Evolutionary conservation across 805 yeast genomes (phyloP).

Genomic region (Yamadazyma philogaea): DNA sequence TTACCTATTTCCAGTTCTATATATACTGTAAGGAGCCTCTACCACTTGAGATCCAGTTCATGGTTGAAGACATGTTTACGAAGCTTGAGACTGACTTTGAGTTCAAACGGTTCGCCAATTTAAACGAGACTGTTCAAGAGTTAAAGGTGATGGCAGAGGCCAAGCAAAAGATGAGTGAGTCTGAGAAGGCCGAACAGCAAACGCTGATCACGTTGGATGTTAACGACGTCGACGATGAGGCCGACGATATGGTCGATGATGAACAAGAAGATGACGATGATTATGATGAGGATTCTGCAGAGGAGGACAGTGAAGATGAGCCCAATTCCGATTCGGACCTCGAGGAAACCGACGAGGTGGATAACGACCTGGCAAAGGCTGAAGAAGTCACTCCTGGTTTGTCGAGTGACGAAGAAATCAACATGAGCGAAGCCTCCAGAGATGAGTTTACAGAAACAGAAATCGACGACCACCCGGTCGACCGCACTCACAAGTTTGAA

Average conservation of each 20-base stretch:
- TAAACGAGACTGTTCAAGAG: constrained; percentile 42
- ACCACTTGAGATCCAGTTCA: constrained; percentile 60
- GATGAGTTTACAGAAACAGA: constrained; percentile 15
- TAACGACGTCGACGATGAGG: constrained; percentile 21
- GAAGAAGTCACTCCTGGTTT: constrained; percentile 18
- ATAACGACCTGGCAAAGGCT: constrained; percentile 17
- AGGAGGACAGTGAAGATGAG: constrained; percentile 11
- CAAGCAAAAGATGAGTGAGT: constrained; percentile 7
- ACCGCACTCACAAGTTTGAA: constrained; percentile 31
- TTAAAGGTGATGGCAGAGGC: constrained; percentile 24
- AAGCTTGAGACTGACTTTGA: constrained; percentile 24
- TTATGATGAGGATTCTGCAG: constrained; percentile 16
- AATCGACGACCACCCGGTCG: constrained; percentile 15
- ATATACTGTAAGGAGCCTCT: constrained; percentile 60
- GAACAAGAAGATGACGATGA: constrained; percentile 23
- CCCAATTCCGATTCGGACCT: constrained; percentile 5
- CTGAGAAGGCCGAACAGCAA: constrained; percentile 11
- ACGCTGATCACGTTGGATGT: constrained; percentile 14
- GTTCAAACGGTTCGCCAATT: constrained; percentile 32
- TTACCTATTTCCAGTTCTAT: constrained; percentile 71
- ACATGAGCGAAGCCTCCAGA: constrained; percentile 13
- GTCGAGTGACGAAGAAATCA: constrained; percentile 24
- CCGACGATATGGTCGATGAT: constrained; percentile 20
- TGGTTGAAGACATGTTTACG: constrained; percentile 44
- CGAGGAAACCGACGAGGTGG: constrained; percentile 1